A percentile compares a stretch with the other conserved stretches of the same genome.
Conservation (phyloP, 768 basidiomycete genomes). For the Sporobolomyces roseus region DNA sequence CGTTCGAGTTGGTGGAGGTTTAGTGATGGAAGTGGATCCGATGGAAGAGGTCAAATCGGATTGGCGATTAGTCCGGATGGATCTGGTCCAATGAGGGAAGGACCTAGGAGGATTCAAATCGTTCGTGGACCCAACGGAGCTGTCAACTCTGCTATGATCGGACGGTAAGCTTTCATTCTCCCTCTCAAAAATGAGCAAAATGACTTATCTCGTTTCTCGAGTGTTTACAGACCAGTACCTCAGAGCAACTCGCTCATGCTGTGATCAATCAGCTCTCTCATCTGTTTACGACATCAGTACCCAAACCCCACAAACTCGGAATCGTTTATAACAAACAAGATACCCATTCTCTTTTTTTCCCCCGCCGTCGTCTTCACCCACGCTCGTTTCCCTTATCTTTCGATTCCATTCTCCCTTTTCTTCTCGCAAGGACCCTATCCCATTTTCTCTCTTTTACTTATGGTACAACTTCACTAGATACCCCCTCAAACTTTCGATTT, state of each 20-base stretch:
- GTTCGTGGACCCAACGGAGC: too few species aligned
- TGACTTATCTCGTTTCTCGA: neutral
- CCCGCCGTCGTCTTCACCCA: too few species aligned
- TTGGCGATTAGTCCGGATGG: slow-evolving; percentile 11
- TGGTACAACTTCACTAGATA: neutral
- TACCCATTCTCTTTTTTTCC: too few species aligned
- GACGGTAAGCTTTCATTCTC: slow-evolving; percentile 17
- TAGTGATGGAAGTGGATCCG: slow-evolving; percentile 3
- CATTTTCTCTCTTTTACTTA: neutral
- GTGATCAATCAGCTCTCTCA: neutral
- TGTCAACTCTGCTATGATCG: slow-evolving; percentile 19
- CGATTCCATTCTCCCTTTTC: neutral
- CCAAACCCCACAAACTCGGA: too few species aligned
- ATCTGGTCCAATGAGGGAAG: slow-evolving; percentile 33
- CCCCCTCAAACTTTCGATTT: neutral
- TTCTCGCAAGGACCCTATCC: neutral
- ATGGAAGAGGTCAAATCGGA: slow-evolving; percentile 3
- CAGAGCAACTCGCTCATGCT: slow-evolving; percentile 40
- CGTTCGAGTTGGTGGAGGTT: slow-evolving; percentile 38
- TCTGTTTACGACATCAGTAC: too few species aligned
- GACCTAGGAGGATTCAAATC: slow-evolving; percentile 24
- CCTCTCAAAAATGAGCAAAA: too few species aligned
- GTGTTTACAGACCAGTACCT: slow-evolving; percentile 28
- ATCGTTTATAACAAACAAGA: too few species aligned
- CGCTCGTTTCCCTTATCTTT: neutral